A percentile compares a stretch with the other conserved stretches of the same genome.
Conservation (phyloP, 78 protist species). For the Tieghemostelium lacteum region DNA sequence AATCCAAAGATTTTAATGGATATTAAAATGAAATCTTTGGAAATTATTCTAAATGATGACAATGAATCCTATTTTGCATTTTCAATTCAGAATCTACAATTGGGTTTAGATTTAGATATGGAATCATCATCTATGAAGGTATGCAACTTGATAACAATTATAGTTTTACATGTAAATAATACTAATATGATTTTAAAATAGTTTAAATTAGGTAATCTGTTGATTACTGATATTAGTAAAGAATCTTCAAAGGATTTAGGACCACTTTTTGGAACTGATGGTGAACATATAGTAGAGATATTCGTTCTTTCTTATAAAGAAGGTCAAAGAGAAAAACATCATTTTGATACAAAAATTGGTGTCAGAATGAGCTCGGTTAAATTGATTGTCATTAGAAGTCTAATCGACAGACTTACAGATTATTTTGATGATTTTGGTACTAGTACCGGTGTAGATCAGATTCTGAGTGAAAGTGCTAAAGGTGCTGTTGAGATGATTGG, state of each 20-base stretch:
- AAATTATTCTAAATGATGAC: conserved; percentile 46
- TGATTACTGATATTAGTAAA: conserved; percentile 21
- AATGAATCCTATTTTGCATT: conserved; percentile 58
- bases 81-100: neutral
- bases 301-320: conserved; percentile 28
- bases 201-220: conserved; percentile 66
- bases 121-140: conserved; percentile 45
- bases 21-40: conserved; percentile 52
- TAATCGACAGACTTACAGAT: conserved; percentile 23
- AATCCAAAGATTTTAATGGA: conserved; percentile 55
- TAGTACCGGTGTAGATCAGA: conserved; percentile 31
- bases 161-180: neutral
- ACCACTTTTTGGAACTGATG: conserved; percentile 75
- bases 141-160: neutral
- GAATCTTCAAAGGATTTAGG: conserved; percentile 56
- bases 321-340: neutral
- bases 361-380: conserved; percentile 64
- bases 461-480: conserved; percentile 57
- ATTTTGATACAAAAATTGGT: conserved; percentile 49
- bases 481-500: conserved; percentile 53
- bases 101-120: conserved; percentile 53
- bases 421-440: conserved; percentile 61
- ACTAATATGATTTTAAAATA: neutral
- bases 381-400: conserved; percentile 21
- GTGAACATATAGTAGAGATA: conserved; percentile 64